These are phyloP conservation scores for Fusarium kyushuense DNA, from an alignment of 2,329 filamentous ascomycete species.

Conservation along the genomic window DNA sequence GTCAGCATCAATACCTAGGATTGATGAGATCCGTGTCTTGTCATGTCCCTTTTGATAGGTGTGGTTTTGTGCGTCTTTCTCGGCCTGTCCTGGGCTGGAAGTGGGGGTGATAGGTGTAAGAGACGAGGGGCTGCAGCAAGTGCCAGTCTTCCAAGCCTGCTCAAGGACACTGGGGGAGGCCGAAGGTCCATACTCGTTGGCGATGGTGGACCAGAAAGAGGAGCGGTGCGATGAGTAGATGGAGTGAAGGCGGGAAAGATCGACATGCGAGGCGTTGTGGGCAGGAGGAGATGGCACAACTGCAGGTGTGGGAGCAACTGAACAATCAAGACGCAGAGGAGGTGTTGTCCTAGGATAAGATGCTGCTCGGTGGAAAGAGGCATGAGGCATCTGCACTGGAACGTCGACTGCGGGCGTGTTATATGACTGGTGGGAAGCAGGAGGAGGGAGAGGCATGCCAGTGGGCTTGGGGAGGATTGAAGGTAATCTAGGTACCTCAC, in stretches of 20 bases:
- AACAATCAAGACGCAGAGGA: constrained; percentile 72
- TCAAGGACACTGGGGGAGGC: constrained; percentile 73
- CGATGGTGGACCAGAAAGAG: constrained; percentile 79
- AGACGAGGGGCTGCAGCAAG: constrained; percentile 55
- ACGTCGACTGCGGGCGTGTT: constrained; percentile 59
- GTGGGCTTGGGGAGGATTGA: constrained; percentile 76
- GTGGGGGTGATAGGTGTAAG: constrained; percentile 66
- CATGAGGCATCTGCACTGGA: constrained; percentile 58
- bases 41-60: constrained; percentile 57
- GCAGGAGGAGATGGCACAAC: constrained; percentile 53
- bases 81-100: constrained; percentile 62
- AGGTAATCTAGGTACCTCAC: constrained; percentile 64
- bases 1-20: constrained; percentile 70
- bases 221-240: constrained; percentile 78
- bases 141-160: constrained; percentile 73
- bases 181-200: constrained; percentile 76
- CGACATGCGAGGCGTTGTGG: constrained; percentile 61
- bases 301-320: constrained; percentile 55
- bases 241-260: constrained; percentile 74
- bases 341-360: constrained; percentile 55
- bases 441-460: constrained; percentile 60
- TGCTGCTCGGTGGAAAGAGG: constrained; percentile 52
- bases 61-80: constrained; percentile 55
- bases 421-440: constrained; percentile 56
- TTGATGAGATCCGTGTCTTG: constrained; percentile 72